These are phyloP conservation scores for Macrolepiota fuliginosa DNA, from an alignment of 768 basidiomycete species.

Conservation along the genomic window DNA sequence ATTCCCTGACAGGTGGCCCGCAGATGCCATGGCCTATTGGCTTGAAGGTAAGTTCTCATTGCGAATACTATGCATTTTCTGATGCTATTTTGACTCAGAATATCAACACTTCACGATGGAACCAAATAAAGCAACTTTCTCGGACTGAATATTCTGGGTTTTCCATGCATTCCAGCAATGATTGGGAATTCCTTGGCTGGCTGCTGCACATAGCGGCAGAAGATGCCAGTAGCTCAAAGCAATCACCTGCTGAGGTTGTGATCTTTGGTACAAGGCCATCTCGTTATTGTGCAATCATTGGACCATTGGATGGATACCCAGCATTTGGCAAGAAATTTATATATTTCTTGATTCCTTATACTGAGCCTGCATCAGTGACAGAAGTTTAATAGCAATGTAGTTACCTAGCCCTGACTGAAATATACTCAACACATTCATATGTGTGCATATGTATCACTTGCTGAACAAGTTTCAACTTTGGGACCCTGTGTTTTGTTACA, in stretches of 20 bases:
- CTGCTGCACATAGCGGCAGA: background rate
- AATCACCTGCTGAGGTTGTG: background rate
- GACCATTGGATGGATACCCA: background rate
- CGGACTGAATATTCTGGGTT: background rate
- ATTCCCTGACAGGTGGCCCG: no score
- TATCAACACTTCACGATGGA: background rate
- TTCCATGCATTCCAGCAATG: background rate
- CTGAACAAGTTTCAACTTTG: no score
- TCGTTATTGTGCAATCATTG: background rate
- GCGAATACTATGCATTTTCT: no score
- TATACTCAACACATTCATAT: no score
- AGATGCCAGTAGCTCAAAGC: no score
- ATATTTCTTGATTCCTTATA: background rate
- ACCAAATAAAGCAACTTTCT: background rate
- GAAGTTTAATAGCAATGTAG: no score
- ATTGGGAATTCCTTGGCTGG: background rate
- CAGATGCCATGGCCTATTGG: background rate
- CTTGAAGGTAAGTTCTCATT: background rate
- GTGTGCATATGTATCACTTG: no score
- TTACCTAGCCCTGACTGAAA: no score
- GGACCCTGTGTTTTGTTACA: no score
- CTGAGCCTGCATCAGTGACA: no score
- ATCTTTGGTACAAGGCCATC: background rate
- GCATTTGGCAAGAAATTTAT: background rate
- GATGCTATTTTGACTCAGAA: background rate